phyloP scores from a whole-genome alignment of 1,284 basidiomycete species.

The Vanrija pseudolonga region DNA sequence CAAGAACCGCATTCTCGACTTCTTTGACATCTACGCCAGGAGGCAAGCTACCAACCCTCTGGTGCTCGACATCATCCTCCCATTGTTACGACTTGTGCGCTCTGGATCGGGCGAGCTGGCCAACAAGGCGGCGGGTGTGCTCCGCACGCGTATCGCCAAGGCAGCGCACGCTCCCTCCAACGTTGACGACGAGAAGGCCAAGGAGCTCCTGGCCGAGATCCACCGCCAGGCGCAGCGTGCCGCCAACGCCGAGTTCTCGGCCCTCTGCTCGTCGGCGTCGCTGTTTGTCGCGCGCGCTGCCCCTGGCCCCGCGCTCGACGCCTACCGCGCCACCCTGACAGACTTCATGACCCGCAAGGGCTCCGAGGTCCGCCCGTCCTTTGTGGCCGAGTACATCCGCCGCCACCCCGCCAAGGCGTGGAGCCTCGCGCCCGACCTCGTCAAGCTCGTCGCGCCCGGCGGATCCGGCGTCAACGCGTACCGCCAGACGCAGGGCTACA shows the following conservation, averaged over 20 bases:
- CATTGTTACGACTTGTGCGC: slow-evolving; percentile 70
- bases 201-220: slow-evolving; percentile 60
- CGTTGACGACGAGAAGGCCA: slow-evolving; percentile 49
- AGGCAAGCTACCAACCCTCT: slow-evolving; percentile 68
- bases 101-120: slow-evolving; percentile 66
- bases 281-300: slow-evolving; percentile 67
- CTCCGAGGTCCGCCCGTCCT: slow-evolving; percentile 66
- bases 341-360: slow-evolving; percentile 80
- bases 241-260: slow-evolving; percentile 60
- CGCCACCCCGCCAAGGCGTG: slow-evolving; percentile 68
- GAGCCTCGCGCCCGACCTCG: slow-evolving; percentile 60
- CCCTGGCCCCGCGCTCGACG: slow-evolving; percentile 27
- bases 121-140: slow-evolving; percentile 75
- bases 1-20: slow-evolving; percentile 90
- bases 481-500: slow-evolving; percentile 68
- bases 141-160: slow-evolving; percentile 73
- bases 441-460: slow-evolving; percentile 51
- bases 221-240: slow-evolving; percentile 71
- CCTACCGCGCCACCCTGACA: slow-evolving; percentile 65
- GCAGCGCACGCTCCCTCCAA: slow-evolving; percentile 50
- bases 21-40: slow-evolving; percentile 77
- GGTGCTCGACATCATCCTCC: slow-evolving; percentile 65
- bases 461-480: slow-evolving; percentile 66
- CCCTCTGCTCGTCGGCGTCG: slow-evolving; percentile 66
- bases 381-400: slow-evolving; percentile 75